Conservation (phyloP, 83 land plant species). For the Picea abies region DNA sequence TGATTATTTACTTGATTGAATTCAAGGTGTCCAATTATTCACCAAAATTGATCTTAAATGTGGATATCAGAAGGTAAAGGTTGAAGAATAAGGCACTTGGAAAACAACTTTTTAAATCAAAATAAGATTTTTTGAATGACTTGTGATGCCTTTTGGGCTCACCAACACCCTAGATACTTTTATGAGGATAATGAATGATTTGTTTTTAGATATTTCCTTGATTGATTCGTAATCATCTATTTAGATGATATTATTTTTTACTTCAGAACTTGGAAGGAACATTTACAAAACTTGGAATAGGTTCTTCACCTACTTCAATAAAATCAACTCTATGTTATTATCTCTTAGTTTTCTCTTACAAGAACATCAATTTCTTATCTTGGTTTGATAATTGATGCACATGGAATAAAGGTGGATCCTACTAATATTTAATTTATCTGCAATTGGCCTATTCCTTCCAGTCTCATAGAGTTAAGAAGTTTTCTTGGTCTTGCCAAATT, state of each 20-base stretch:
- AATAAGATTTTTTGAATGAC: background rate
- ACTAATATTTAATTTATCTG: too few relatives aligned
- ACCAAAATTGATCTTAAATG: background rate
- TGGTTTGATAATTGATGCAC: too few relatives aligned
- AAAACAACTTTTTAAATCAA: background rate
- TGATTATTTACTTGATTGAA: background rate
- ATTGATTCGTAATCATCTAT: background rate
- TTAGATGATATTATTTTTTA: background rate
- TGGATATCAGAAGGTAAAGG: background rate
- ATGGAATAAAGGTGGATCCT: too few relatives aligned
- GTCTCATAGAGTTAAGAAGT: too few relatives aligned
- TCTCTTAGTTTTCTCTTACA: background rate
- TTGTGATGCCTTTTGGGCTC: background rate
- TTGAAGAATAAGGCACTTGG: background rate
- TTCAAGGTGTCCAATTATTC: background rate
- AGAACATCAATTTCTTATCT: too few relatives aligned
- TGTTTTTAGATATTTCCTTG: background rate
- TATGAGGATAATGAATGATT: background rate
- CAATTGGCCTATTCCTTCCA: too few relatives aligned
- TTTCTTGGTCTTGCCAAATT: too few relatives aligned
- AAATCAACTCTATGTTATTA: background rate
- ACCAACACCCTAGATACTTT: background rate
- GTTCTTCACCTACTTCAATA: background rate
- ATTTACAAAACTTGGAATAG: background rate
- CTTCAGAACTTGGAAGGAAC: background rate